phyloP scores from a whole-genome alignment of 2,329 filamentous ascomycete species.

The Fusarium algeriense region DNA sequence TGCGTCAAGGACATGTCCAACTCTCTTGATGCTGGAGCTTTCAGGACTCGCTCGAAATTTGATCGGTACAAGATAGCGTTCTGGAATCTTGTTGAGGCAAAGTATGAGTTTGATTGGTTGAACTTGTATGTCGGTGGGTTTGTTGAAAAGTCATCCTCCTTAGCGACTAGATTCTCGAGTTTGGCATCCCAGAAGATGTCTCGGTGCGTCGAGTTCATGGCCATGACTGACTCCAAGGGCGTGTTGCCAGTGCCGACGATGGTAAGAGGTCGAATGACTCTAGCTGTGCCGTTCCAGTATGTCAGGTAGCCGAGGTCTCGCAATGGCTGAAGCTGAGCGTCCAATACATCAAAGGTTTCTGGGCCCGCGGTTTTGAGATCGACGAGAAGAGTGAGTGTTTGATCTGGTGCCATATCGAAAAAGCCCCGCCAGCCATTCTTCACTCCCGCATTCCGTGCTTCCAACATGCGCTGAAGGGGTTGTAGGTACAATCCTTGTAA shows the following conservation, averaged over 20 bases:
- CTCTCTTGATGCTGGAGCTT: background rate
- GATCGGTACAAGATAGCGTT: constrained; percentile 15
- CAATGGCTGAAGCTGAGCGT: background rate
- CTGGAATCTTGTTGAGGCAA: constrained; percentile 11
- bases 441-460: background rate
- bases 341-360: background rate
- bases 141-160: constrained; percentile 6
- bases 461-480: constrained; percentile 15
- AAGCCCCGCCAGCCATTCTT: background rate
- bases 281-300: constrained; percentile 20
- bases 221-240: background rate
- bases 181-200: constrained; percentile 33
- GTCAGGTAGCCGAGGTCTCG: constrained; percentile 16
- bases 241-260: constrained; percentile 13
- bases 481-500: constrained; percentile 3
- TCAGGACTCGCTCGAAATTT: background rate
- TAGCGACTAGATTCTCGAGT: background rate
- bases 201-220: constrained; percentile 8
- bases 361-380: constrained; percentile 15
- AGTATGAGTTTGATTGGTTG: constrained; percentile 25
- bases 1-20: constrained; percentile 11
- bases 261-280: constrained; percentile 10
- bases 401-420: background rate
- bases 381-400: constrained; percentile 11
- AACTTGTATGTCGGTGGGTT: constrained; percentile 5